Evolutionary conservation across 2,329 filamentous ascomycete genomes (phyloP).

Genomic region (Hortaea werneckii): DNA sequence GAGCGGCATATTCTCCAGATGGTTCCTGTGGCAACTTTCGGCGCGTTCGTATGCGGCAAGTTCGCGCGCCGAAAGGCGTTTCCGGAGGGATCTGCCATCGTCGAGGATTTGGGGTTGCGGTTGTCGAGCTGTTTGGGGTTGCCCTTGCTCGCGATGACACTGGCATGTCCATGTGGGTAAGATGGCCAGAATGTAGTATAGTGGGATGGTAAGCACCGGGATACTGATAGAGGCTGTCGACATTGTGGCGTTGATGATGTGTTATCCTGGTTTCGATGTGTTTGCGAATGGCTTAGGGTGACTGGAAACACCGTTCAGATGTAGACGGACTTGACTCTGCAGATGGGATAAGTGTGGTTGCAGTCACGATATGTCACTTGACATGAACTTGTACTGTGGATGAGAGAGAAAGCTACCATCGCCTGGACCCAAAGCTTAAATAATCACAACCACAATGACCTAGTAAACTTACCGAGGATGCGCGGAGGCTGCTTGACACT

Average conservation of each 20-base stretch:
- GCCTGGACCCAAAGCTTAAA: too few species aligned
- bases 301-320: too few species aligned
- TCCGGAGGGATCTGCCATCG: slow-evolving; percentile 28
- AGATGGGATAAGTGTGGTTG: too few species aligned
- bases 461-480: too few species aligned
- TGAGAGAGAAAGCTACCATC: too few species aligned
- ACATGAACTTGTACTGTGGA: too few species aligned
- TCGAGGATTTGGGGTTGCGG: slow-evolving; percentile 31
- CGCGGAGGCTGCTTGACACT: too few species aligned
- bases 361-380: too few species aligned
- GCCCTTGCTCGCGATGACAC: slow-evolving; percentile 27
- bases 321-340: too few species aligned
- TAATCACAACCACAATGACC: too few species aligned
- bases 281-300: too few species aligned
- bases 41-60: slow-evolving; percentile 36
- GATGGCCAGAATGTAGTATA: slow-evolving; percentile 34
- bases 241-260: slow-evolving; percentile 3
- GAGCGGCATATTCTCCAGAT: slow-evolving; percentile 37
- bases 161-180: slow-evolving; percentile 31
- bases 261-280: too few species aligned
- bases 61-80: slow-evolving; percentile 26
- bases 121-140: slow-evolving; percentile 32
- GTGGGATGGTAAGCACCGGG: slow-evolving; percentile 35
- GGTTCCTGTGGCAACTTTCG: slow-evolving; percentile 36
- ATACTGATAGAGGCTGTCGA: slow-evolving; percentile 21